Percentiles rank a stretch among this genome's conserved stretches.
Evolutionary conservation across 495 filamentous ascomycete genomes (phyloP).

Genomic region (Apodospora peruviana): DNA sequence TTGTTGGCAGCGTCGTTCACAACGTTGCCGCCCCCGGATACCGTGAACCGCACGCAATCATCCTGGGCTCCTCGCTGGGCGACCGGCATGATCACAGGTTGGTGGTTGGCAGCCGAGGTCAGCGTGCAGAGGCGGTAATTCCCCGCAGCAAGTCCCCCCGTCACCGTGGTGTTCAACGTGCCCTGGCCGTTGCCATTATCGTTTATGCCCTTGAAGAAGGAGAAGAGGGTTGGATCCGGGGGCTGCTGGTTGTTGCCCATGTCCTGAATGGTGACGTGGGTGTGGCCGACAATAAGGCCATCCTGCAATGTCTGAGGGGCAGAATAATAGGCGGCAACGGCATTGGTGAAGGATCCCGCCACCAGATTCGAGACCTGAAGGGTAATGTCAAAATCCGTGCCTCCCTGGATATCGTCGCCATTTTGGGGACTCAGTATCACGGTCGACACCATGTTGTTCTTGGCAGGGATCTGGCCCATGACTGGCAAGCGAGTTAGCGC

Average conservation of each 20-base stretch:
- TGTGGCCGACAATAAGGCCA: constrained; percentile 49
- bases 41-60: constrained; percentile 22
- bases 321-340: constrained; percentile 50
- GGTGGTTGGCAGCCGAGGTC: constrained; percentile 20
- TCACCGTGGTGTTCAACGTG: constrained; percentile 13
- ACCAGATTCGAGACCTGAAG: constrained; percentile 49
- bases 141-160: constrained; percentile 18
- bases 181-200: constrained; percentile 21
- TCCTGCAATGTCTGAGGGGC: constrained; percentile 48
- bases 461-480: constrained; percentile 58
- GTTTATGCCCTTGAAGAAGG: constrained; percentile 26
- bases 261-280: constrained; percentile 55
- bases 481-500: constrained; percentile 22
- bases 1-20: constrained; percentile 16
- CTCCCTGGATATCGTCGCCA: constrained; percentile 30
- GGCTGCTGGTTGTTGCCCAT: constrained; percentile 31
- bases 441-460: constrained; percentile 51
- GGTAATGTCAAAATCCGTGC: constrained; percentile 44
- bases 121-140: constrained; percentile 24
- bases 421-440: constrained; percentile 45
- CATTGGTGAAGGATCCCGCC: constrained; percentile 54
- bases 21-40: constrained; percentile 8
- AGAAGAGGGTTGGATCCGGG: constrained; percentile 31
- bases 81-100: constrained; percentile 26
- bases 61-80: constrained; percentile 24